These are phyloP conservation scores for Diaporthe ampelina DNA, from an alignment of 2,329 filamentous ascomycete species.

Conservation along the genomic window DNA sequence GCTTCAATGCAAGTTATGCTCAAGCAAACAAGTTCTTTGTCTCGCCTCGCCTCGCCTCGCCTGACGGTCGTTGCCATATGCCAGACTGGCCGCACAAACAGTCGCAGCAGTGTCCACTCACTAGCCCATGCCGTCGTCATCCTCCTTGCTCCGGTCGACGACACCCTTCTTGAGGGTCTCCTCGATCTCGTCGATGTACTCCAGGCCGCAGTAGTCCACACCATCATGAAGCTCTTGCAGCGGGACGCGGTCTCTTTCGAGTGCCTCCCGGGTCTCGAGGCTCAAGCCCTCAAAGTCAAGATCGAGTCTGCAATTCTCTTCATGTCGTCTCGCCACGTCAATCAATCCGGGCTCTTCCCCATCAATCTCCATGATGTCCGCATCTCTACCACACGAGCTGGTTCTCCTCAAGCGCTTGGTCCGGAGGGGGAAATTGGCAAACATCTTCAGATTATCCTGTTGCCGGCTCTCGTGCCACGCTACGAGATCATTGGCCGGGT, in stretches of 20 bases:
- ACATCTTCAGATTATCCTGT: constrained; percentile 54
- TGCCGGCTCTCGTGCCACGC: constrained; percentile 60
- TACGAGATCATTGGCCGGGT: constrained; percentile 60
- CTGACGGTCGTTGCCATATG: too few species aligned
- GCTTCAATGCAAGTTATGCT: background rate
- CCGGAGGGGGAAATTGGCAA: background rate
- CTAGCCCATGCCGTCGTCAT: constrained; percentile 40
- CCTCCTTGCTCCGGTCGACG: constrained; percentile 35
- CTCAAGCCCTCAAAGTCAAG: constrained; percentile 42
- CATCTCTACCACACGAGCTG: background rate
- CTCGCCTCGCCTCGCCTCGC: background rate
- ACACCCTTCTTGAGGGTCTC: constrained; percentile 25
- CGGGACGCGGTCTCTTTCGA: constrained; percentile 39
- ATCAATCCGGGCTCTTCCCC: background rate
- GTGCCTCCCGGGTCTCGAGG: constrained; percentile 37
- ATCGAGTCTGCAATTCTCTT: constrained; percentile 39
- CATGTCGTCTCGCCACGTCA: constrained; percentile 32
- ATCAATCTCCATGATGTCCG: background rate
- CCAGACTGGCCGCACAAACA: background rate
- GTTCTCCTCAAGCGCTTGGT: constrained; percentile 15
- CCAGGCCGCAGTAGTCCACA: constrained; percentile 27
- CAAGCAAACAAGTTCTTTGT: background rate
- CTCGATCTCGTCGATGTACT: constrained; percentile 37
- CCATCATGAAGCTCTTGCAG: constrained; percentile 28
- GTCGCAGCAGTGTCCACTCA: background rate